Evolutionary conservation across 345 rosid species (phyloP), one percentile per base, ranked within the genome.

Genomic region (Lepidium sativum): DNA sequence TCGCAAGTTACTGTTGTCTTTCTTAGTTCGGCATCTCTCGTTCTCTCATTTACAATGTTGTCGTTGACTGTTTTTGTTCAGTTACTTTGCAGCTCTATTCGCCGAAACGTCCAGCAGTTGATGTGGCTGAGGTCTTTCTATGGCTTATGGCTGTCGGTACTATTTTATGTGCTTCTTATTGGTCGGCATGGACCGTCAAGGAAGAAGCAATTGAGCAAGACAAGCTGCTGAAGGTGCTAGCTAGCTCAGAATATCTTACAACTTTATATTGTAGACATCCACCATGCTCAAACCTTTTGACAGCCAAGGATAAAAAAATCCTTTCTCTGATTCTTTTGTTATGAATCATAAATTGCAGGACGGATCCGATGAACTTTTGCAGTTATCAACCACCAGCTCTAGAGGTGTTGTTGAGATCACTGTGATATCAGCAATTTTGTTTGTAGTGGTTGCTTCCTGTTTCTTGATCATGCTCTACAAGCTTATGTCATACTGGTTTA

Each of bases 111-210:
- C 96, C 97, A 15, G 70, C 80, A 17, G 95, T 94, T 65, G 99
- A 94, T 57, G 86, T 90, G 68, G 97, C 99, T 38, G 99, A 94
- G 86, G 96, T 94, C 53, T 94, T 94, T 70, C 75, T 94, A 18
- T 94, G 99, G 99, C 92, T 94, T 62, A 90, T 94, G 96, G 99
- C 99, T 65, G 95, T 88, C 41, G 91, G 95, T 55, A 90, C 95
- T 63, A 90, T 94, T 40, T 71, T 90, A 63, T 85, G 95, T 80
- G 92, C 95, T 63, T 86, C 97, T 60, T 92, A 81, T 64, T 89
- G 98, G 98, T 92, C 98, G 21, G 98, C 95, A 16, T 84, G 90
- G 89, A 90, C 85, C 55, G 86, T 87, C 25, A 86, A 84, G 79
- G 99, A 94, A 82, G 83, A 85, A 65, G 86, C 88, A 60, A 86